Evolutionary conservation across 352 stramenopile species (phyloP).

Genomic region (Blastocystis hominis): DNA sequence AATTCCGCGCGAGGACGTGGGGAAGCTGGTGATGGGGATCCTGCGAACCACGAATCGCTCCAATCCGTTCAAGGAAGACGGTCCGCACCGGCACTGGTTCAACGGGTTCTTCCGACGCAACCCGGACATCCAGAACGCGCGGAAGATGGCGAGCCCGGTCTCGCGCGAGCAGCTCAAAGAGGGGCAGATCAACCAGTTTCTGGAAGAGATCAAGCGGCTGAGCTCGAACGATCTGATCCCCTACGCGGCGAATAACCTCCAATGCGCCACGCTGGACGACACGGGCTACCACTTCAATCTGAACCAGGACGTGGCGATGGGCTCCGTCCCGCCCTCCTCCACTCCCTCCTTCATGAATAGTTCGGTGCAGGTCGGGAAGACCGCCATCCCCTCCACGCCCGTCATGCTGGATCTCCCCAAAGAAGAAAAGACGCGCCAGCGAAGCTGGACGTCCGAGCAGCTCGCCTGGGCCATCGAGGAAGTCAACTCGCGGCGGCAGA

Average conservation of each 20-base stretch:
- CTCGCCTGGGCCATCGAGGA: slow-evolving; percentile 50
- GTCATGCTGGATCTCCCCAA: background rate
- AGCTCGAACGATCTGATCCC: background rate
- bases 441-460: background rate
- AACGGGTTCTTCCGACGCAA: slow-evolving; percentile 53
- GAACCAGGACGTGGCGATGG: background rate
- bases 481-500: background rate
- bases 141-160: background rate
- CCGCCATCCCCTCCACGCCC: background rate
- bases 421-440: background rate
- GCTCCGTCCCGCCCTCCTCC: background rate
- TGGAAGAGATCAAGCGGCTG: slow-evolving; percentile 46
- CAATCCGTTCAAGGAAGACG: slow-evolving; percentile 54
- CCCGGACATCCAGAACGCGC: background rate
- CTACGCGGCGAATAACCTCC: slow-evolving; percentile 1
- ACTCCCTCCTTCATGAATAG: background rate
- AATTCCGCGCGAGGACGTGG: slow-evolving; percentile 51
- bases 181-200: slow-evolving; percentile 49
- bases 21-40: slow-evolving; percentile 52
- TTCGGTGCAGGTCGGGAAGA: background rate
- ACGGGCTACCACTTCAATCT: slow-evolving; percentile 46
- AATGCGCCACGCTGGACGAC: slow-evolving; percentile 7
- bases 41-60: background rate
- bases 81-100: slow-evolving; percentile 55
- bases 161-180: slow-evolving; percentile 45